Evolutionary conservation across 2,329 filamentous ascomycete species (phyloP), one percentile per base, ranked within the genome.

Genomic region (Colletotrichum echinochloae): DNA sequence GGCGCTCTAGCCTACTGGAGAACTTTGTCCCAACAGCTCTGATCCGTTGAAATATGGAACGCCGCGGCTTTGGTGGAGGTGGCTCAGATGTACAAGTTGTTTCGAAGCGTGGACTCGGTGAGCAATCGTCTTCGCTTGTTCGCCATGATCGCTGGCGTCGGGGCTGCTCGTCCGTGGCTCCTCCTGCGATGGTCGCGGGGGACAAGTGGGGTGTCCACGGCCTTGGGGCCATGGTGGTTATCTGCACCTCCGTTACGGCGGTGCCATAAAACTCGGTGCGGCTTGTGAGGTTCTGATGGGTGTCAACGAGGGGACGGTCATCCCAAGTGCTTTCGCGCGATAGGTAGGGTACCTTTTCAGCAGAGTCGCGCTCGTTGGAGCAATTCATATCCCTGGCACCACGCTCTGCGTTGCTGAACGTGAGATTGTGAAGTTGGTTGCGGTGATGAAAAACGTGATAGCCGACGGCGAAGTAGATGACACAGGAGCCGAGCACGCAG

Each of bases 401-500:
- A 56, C 78, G 79, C 37, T 72, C 78, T 20, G 76, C 82, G 70
- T 83, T 83, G 75, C 82, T 86, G 49, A 86, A 75, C 1, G 86
- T 86, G 49, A 90, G 77, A 76, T 89, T 89, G 51, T 82, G 84
- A 60, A 88, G 79, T 71, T 83, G 82, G 71, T 90, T 89, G 11
- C 88, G 81, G 59, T 87, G 85, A 66, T 85, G 86, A 74, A 90
- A 90, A 28, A 90, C 88, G 60, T 88, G 85, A 74, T 86, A 89
- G 28, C 88, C 88, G 52, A 90, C 87, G 37, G 87, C 79, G 26
- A 86, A 78, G 73, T 90, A 90, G 66, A 89, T 88, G 59, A 87
- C 66, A 20, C 85, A 78, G 0, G 88, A 89, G 16, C 88, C 79
- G 55, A 84, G 77, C 62, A 89, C 89, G 76, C 88, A 90, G 14